Evolutionary conservation across 1,284 basidiomycete genomes (phyloP), one percentile per base, ranked within the genome.

Genomic region (Mycena sp.): DNA sequence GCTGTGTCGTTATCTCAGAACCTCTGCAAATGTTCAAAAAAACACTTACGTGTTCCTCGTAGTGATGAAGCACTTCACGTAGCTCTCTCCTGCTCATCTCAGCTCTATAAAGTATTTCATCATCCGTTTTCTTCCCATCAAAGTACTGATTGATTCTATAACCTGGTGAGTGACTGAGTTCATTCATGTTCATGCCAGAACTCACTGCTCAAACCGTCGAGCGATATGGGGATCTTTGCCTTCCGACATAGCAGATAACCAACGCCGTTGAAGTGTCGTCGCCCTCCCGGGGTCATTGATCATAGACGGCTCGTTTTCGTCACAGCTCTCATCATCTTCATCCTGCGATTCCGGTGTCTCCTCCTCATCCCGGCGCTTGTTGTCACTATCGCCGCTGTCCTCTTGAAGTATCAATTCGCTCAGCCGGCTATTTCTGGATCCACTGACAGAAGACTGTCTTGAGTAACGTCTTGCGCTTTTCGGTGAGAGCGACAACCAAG

Each of bases 241-340:
- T 19, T 90, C 86, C 1, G 89, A 90, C 92, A 96, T 96, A 16
- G 87, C 90, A 23, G 86, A 83, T 50, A 96, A 80, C 93, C 94
- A 96, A 59, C 84, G 83, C 51, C 89, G 84, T 74, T 96, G 90
- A 58, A 89, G 73, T 9, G 88, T 83, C 14, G 88, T 93, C 25
- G 94, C 94, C 35, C 89, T 83, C 1, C 88, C 89, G n/a, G 94
- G 95, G 76, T 95, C 92, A 56, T 82, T 81, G 53, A 96, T 94
- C 73, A 96, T 87, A 1, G 86, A 85, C 9, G 91, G 81, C 55
- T 76, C 76, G n/a, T 82, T 72, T 50, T 84, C 83, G 69, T n/a
- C n/a, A n/a, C 85, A 84, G 32, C 78, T 76, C 28, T 82, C 81
- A 26, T 76, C 77, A 0, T 76, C 75, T 37, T 78, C 76, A 41